phyloP scores from a whole-genome alignment of 1,139 yeast genomes.

The Debaryomyces udenii region DNA sequence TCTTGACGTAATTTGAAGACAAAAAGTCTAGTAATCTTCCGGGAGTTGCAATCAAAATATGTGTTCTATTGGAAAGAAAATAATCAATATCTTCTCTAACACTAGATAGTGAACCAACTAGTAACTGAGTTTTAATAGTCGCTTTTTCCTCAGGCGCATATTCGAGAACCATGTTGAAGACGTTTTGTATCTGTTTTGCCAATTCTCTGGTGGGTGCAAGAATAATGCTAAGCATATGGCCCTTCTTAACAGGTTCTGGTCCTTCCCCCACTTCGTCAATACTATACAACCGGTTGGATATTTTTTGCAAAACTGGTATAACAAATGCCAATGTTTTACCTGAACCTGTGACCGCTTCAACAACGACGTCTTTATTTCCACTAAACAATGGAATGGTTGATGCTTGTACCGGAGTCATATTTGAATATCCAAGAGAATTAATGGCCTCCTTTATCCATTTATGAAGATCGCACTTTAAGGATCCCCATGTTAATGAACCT shows the following conservation, averaged over 20 bases:
- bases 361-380: constrained; percentile 94
- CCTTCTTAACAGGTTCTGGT: constrained; percentile 47
- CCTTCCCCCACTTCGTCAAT: constrained; percentile 24
- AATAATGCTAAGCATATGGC: constrained; percentile 71
- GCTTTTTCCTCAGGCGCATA: constrained; percentile 55
- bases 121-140: constrained; percentile 62
- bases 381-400: constrained; percentile 86
- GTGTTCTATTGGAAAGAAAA: constrained; percentile 61
- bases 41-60: constrained; percentile 87
- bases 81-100: constrained; percentile 73
- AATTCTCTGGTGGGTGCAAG: constrained; percentile 92
- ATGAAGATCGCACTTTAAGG: constrained; percentile 36
- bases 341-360: constrained; percentile 95
- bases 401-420: constrained; percentile 98
- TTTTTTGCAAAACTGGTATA: constrained; percentile 76
- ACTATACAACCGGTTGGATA: constrained; percentile 36
- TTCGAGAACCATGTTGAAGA: constrained; percentile 60
- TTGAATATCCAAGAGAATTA: constrained; percentile 67
- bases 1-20: constrained; percentile 50
- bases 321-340: constrained; percentile 91
- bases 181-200: constrained; percentile 78
- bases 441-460: constrained; percentile 66
- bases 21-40: constrained; percentile 84
- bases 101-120: constrained; percentile 77
- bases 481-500: constrained; percentile 44